These are phyloP conservation scores for Dactylorhiza incarnata DNA, from an alignment of 106 monocot species.

Conservation along the genomic window DNA sequence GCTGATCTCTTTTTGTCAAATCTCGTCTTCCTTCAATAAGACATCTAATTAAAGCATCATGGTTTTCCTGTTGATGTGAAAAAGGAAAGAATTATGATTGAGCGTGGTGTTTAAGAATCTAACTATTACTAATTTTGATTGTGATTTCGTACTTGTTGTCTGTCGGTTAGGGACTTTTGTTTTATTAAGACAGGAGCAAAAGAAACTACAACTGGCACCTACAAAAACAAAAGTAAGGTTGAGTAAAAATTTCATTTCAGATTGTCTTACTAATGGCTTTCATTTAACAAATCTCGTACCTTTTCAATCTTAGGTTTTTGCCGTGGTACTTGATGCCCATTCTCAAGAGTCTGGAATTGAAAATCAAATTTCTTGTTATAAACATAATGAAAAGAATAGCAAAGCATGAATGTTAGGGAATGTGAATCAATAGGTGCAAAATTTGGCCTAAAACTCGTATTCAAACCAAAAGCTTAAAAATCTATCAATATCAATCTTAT, in stretches of 20 bases:
- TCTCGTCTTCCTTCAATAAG: conserved; percentile 65
- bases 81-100: background rate
- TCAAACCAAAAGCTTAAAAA: no score
- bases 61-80: conserved; percentile 59
- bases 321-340: conserved; percentile 28
- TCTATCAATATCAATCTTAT: no score
- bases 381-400: background rate
- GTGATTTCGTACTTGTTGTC: conserved; percentile 60
- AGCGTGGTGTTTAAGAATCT: background rate
- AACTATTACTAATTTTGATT: background rate
- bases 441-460: no score
- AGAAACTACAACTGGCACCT: conserved; percentile 34
- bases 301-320: conserved; percentile 26
- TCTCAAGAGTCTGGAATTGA: conserved; percentile 39
- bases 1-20: conserved; percentile 65
- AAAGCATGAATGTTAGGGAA: background rate
- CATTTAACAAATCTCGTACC: conserved; percentile 22
- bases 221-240: conserved; percentile 5
- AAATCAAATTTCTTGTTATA: background rate
- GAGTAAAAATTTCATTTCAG: background rate
- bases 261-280: background rate
- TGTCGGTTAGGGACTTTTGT: conserved; percentile 75
- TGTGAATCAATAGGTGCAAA: no score
- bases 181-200: conserved; percentile 43
- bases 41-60: conserved; percentile 83